A percentile compares a stretch with the other conserved stretches of the same genome.
Conservation (phyloP, 2,329 filamentous ascomycete genomes). For the Diaporthe amygdali region DNA sequence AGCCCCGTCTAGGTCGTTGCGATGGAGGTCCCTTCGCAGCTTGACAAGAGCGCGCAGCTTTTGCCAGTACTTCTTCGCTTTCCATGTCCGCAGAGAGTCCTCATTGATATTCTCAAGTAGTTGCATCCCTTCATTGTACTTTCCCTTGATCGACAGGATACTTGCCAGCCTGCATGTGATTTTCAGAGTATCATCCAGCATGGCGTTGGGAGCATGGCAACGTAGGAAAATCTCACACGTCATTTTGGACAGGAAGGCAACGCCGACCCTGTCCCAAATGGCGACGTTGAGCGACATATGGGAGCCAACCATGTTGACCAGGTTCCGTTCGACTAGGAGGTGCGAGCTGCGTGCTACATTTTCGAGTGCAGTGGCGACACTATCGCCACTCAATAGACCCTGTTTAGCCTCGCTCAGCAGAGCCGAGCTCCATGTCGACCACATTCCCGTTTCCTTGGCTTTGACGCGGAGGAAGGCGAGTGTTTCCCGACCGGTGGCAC, state of each 20-base stretch:
- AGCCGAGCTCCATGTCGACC: slow-evolving; percentile 81
- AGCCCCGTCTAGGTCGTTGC: slow-evolving; percentile 56
- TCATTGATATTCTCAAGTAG: slow-evolving; percentile 54
- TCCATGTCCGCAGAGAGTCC: slow-evolving; percentile 69
- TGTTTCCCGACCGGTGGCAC: slow-evolving; percentile 80
- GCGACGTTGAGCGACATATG: slow-evolving; percentile 76
- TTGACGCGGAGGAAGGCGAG: slow-evolving; percentile 84
- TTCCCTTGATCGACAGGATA: slow-evolving; percentile 68
- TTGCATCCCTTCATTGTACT: slow-evolving; percentile 71
- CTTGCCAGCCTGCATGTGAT: slow-evolving; percentile 75
- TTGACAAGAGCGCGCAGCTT: slow-evolving; percentile 71
- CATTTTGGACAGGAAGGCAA: slow-evolving; percentile 57
- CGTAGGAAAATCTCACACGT: slow-evolving; percentile 77
- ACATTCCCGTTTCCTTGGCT: slow-evolving; percentile 86
- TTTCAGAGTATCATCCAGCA: slow-evolving; percentile 80
- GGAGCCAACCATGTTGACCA: slow-evolving; percentile 74
- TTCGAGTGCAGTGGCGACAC: slow-evolving; percentile 70
- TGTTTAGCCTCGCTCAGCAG: slow-evolving; percentile 86
- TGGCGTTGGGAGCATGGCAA: slow-evolving; percentile 65
- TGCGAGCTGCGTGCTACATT: slow-evolving; percentile 83
- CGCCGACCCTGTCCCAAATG: slow-evolving; percentile 78
- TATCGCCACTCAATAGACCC: slow-evolving; percentile 73
- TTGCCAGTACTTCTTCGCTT: slow-evolving; percentile 75
- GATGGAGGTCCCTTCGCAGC: slow-evolving; percentile 66
- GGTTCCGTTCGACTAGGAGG: slow-evolving; percentile 77